A percentile compares a stretch with the other conserved stretches of the same genome.
phyloP scores from a whole-genome alignment of 805 yeast genomes.

The Metschnikowia anglica region DNA sequence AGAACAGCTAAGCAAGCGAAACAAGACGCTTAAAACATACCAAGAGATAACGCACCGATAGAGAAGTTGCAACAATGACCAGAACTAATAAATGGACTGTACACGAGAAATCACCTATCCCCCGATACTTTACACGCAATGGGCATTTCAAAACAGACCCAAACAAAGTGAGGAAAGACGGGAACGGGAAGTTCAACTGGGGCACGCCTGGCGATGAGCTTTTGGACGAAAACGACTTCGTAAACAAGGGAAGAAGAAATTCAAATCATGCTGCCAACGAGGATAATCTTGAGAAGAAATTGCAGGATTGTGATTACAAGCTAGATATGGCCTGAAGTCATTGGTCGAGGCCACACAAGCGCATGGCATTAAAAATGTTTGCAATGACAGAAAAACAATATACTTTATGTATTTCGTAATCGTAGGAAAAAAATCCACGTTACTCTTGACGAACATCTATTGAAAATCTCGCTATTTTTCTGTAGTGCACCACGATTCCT shows the following conservation, averaged over 20 bases:
- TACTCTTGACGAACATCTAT: no score
- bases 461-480: no score
- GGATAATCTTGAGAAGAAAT: conserved; percentile 26
- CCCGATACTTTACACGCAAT: conserved; percentile 76
- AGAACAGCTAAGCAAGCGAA: no score
- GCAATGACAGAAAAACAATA: background rate
- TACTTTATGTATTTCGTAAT: no score
- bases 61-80: no score
- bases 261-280: conserved; percentile 40
- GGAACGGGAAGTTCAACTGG: conserved; percentile 88
- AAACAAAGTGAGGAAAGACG: conserved; percentile 73
- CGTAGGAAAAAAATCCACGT: background rate
- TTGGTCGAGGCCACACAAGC: background rate
- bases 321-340: conserved; percentile 7
- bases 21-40: no score
- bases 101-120: conserved; percentile 57
- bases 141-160: conserved; percentile 72
- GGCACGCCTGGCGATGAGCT: conserved; percentile 80
- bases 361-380: background rate
- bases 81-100: conserved; percentile 78
- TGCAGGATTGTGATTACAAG: conserved; percentile 18
- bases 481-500: no score
- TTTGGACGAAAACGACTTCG: conserved; percentile 51
- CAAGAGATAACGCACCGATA: no score
- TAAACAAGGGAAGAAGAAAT: conserved; percentile 34